Percentiles rank a stretch among this genome's conserved stretches.
Conservation (phyloP, 352 stramenopile genomes). For the Pythium brassicae region DNA sequence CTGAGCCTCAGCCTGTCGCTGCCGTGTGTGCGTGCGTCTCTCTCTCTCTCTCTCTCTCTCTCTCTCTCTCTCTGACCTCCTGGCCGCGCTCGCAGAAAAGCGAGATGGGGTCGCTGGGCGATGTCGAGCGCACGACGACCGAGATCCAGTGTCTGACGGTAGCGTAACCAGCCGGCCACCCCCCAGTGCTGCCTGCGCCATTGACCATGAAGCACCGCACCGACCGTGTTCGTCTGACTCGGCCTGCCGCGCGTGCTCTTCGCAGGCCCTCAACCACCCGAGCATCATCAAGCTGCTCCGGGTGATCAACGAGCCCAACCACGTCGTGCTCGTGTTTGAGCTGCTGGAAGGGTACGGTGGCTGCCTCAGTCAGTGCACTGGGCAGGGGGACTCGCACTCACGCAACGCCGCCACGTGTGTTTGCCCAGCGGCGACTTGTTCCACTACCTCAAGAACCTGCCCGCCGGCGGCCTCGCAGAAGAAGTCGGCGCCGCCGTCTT, state of each 20-base stretch:
- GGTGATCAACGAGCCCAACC: slow-evolving; percentile 82
- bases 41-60: slow-evolving; percentile 1
- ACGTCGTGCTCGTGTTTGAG: slow-evolving; percentile 86
- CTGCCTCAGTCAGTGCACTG: too few relatives aligned
- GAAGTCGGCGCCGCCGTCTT: slow-evolving; percentile 62
- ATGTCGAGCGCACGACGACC: slow-evolving; percentile 83
- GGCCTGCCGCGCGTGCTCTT: not conserved
- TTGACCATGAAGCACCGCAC: not conserved
- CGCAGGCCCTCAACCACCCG: slow-evolving; percentile 73
- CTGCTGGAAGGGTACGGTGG: slow-evolving; percentile 65
- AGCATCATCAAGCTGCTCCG: slow-evolving; percentile 87
- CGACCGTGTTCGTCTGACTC: slow-evolving; percentile 1
- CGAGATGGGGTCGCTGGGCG: slow-evolving; percentile 81
- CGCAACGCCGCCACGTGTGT: not conserved
- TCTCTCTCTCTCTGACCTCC: not conserved
- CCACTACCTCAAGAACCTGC: slow-evolving; percentile 71
- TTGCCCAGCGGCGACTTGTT: slow-evolving; percentile 67
- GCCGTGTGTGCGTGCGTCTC: not conserved
- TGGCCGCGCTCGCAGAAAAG: slow-evolving; percentile 42
- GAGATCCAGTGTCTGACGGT: slow-evolving; percentile 86
- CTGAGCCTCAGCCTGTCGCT: too few relatives aligned
- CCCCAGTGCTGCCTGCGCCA: not conserved
- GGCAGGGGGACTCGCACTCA: not conserved
- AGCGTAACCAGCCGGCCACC: not conserved
- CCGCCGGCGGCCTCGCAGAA: slow-evolving; percentile 46